Percentiles rank a stretch among this genome's conserved stretches.
Evolutionary conservation across 1,139 yeast species (phyloP).

Genomic region (Protomyces inouyei): DNA sequence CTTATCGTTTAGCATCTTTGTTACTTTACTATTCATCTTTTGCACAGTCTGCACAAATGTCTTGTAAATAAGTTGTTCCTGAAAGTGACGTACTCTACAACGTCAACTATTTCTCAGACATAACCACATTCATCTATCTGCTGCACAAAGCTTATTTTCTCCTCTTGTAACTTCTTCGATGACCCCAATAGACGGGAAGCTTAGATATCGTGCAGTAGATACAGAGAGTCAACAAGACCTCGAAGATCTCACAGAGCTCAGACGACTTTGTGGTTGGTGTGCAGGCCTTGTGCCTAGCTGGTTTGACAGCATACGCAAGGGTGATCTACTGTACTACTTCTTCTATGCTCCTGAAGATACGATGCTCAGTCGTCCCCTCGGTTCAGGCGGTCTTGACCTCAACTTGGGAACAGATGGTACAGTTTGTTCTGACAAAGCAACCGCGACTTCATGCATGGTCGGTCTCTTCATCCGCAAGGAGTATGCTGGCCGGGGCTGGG

Average conservation of each 20-base stretch:
- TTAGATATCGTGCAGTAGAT: constrained; percentile 3
- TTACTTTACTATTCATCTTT: neutral
- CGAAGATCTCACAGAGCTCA: neutral
- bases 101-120: too few species aligned
- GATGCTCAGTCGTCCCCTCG: neutral
- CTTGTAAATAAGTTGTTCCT: too few species aligned
- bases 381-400: constrained; percentile 21
- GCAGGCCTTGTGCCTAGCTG: neutral
- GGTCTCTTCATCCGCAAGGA: constrained; percentile 1
- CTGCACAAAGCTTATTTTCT: too few species aligned
- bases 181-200: neutral
- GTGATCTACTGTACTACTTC: constrained; percentile 14
- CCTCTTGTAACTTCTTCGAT: neutral
- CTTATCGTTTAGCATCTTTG: neutral
- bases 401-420: neutral
- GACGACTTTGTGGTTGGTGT: constrained; percentile 11
- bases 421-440: neutral
- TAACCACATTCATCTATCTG: too few species aligned
- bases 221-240: neutral
- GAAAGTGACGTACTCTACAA: too few species aligned
- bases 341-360: constrained; percentile 1
- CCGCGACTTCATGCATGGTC: constrained; percentile 4
- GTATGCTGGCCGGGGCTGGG: neutral
- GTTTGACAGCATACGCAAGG: neutral
- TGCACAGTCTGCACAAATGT: too few species aligned